Evolutionary conservation across 768 basidiomycete species (phyloP), one percentile per base, ranked within the genome.

Genomic region (Inosperma sp.): DNA sequence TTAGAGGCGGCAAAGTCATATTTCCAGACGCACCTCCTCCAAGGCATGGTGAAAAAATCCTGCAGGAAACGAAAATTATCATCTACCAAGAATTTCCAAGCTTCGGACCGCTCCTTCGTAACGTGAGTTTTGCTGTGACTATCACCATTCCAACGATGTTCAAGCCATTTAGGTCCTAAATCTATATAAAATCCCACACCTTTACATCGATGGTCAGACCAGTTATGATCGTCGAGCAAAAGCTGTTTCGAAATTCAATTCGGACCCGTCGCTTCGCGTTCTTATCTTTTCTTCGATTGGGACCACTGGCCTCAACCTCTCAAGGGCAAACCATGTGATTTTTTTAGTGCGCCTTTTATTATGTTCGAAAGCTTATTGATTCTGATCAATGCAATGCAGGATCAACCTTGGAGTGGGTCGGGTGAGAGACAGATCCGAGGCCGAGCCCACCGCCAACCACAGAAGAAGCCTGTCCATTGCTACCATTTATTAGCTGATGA

Each of bases 371-470:
- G n/a, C 4, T 7, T 25, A 16, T 21, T 26, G 7, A 47, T 19
- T 9, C 30, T 30, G 5, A 16, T 48, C 5, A 42, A 7, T 2
- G 23, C 3, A 2, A 1, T 47, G 7, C 31, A 67, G 64, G 63
- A 66, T 22, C 66, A 69, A 26, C 64, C 64, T 1, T 68, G 64
- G 66, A 61, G 59, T 37, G 54, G 61, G 1, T 61, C 65, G 42
- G 62, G 66, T 23, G 59, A 61, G 26, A 35, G 55, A 1, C 66
- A 69, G 39, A 64, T 65, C 5, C 53, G 50, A 0, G 65, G 65
- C n/a, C 57, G 61, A 4, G 57, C 55, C 3, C 52, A 67, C 33
- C 56, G 62, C 3, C 68, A 69, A 25, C 63, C 58, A 1, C 66
- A 69, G 48, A 48, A 30, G n/a, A 49, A 54, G 3, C 39, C 16